A percentile compares a stretch with the other conserved stretches of the same genome.
Evolutionary conservation across 768 basidiomycete species (phyloP).

Genomic region (Boletus tylopilopsis): DNA sequence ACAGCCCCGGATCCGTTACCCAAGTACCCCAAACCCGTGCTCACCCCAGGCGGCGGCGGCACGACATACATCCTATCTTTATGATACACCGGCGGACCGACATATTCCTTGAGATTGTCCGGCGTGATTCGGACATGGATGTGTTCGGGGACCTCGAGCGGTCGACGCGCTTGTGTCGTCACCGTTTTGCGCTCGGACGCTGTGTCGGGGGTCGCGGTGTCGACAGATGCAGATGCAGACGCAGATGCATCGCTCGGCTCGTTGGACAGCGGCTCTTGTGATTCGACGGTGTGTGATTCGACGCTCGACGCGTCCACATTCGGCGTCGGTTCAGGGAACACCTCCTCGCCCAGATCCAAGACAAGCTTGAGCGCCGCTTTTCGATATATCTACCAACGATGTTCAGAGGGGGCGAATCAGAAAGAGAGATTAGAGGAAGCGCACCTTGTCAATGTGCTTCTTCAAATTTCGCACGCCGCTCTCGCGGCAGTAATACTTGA

Average conservation of each 20-base stretch:
- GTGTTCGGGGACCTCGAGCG: conserved; percentile 72
- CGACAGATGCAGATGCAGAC: conserved; percentile 10
- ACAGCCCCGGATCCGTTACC: conserved; percentile 96
- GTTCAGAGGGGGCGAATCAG: no score
- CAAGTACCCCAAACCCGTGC: conserved; percentile 91
- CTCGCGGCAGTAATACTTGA: conserved; percentile 97
- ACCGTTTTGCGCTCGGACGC: conserved; percentile 45
- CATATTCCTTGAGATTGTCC: conserved; percentile 92
- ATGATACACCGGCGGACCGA: conserved; percentile 93
- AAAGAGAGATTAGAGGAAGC: neutral
- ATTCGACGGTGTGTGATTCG: conserved; percentile 42
- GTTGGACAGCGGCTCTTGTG: conserved; percentile 45
- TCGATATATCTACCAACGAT: conserved; percentile 73
- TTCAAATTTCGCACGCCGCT: conserved; percentile 95
- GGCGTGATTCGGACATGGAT: conserved; percentile 81
- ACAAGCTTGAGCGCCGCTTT: conserved; percentile 94
- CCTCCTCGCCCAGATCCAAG: conserved; percentile 82
- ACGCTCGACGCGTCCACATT: conserved; percentile 12
- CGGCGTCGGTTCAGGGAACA: conserved; percentile 66
- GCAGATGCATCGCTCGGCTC: conserved; percentile 30
- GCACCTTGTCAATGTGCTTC: conserved; percentile 97
- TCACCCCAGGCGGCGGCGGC: conserved; percentile 86
- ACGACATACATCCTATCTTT: conserved; percentile 86
- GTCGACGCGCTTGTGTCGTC: conserved; percentile 77
- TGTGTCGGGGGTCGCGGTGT: conserved; percentile 17